phyloP scores from a whole-genome alignment of 2,329 filamentous ascomycete genomes.

The Neoarthrinium moseri region DNA sequence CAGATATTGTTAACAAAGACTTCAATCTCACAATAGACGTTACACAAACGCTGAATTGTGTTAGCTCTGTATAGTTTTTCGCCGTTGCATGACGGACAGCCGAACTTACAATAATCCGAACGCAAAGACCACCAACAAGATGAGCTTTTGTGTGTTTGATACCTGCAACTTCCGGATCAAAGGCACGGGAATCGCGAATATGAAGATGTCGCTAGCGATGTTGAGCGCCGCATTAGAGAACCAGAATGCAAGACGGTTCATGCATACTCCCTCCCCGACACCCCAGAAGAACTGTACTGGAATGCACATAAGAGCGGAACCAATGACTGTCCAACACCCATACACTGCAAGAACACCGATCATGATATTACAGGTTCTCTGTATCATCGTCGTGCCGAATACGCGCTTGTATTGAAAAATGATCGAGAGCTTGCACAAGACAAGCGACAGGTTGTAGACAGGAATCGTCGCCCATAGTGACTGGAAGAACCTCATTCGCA shows the following conservation, averaged over 20 bases:
- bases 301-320: conserved; percentile 23
- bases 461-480: conserved; percentile 23
- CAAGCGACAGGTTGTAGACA: conserved; percentile 22
- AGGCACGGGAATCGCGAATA: conserved; percentile 26
- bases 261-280: conserved; percentile 16
- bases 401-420: conserved; percentile 24
- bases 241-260: conserved; percentile 18
- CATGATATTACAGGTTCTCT: conserved; percentile 19
- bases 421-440: conserved; percentile 26
- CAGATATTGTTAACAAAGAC: neutral
- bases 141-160: conserved; percentile 37
- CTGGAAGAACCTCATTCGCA: conserved; percentile 2
- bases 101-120: conserved; percentile 31
- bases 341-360: conserved; percentile 20
- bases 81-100: no score
- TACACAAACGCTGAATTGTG: neutral
- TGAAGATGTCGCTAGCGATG: conserved; percentile 27
- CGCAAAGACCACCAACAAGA: conserved; percentile 36
- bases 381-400: conserved; percentile 19
- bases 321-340: conserved; percentile 24
- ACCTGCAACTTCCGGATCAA: conserved; percentile 32
- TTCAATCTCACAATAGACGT: neutral
- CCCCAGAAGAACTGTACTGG: conserved; percentile 22
- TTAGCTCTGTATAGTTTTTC: no score
- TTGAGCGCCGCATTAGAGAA: conserved; percentile 28